These are phyloP conservation scores for Malassezia japonica DNA, from an alignment of 1,284 basidiomycete species.

Conservation along the genomic window DNA sequence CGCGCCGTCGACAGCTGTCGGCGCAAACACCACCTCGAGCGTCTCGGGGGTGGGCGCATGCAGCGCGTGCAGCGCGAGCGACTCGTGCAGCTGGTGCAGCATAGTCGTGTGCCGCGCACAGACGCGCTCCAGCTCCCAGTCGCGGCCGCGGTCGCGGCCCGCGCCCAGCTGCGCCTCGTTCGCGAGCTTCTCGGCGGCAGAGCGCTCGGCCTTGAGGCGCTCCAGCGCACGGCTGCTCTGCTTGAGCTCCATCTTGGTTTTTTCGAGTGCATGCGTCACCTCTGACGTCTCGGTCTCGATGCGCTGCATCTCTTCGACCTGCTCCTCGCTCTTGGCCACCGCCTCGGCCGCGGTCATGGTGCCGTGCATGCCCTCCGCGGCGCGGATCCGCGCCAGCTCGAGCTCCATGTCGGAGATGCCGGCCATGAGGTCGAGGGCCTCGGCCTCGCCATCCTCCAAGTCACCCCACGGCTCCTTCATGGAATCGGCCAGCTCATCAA, in stretches of 20 bases:
- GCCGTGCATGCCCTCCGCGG: conserved; percentile 27
- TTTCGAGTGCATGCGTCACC: conserved; percentile 25
- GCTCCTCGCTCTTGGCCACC: conserved; percentile 28
- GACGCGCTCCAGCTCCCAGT: conserved; percentile 32
- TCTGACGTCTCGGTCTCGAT: conserved; percentile 28
- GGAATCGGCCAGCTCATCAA: conserved; percentile 27
- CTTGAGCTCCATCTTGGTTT: conserved; percentile 31
- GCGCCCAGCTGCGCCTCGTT: conserved; percentile 35
- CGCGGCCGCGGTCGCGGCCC: conserved; percentile 31
- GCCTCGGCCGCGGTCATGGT: conserved; percentile 31
- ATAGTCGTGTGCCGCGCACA: conserved; percentile 20
- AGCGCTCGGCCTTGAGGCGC: conserved; percentile 32
- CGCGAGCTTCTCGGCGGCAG: conserved; percentile 33
- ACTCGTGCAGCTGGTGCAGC: conserved; percentile 6
- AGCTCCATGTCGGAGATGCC: conserved; percentile 39
- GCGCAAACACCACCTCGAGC: conserved; percentile 4
- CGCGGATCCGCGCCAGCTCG: conserved; percentile 33
- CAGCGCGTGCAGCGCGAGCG: conserved; percentile 7
- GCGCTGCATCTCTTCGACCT: conserved; percentile 31
- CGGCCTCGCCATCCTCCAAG: conserved; percentile 21
- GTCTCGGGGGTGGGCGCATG: conserved; percentile 3
- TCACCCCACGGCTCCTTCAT: conserved; percentile 26
- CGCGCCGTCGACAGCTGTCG: no score
- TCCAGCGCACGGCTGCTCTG: conserved; percentile 28
- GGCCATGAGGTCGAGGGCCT: conserved; percentile 28